Percentiles rank a stretch among this genome's conserved stretches.
Evolutionary conservation across 768 basidiomycete species (phyloP).

Genomic region (Pisolithus albus): DNA sequence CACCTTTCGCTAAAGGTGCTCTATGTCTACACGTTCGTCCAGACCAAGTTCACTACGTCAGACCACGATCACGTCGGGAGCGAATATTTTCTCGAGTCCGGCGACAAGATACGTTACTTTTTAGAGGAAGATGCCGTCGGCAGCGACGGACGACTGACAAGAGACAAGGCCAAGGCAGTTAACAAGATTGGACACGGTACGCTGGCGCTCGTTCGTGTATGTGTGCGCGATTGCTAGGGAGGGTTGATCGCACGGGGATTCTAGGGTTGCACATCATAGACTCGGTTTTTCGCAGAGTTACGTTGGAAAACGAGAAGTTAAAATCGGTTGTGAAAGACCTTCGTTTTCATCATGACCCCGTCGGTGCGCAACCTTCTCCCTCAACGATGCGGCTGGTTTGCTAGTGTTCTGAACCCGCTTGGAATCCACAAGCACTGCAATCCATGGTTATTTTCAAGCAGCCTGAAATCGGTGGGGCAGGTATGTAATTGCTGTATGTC

Average conservation of each 20-base stretch:
- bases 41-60: constrained; percentile 87
- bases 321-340: constrained; percentile 68
- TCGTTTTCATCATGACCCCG: constrained; percentile 78
- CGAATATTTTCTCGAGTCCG: constrained; percentile 86
- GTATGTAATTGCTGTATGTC: constrained; percentile 33
- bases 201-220: constrained; percentile 28
- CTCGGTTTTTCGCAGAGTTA: constrained; percentile 69
- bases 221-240: constrained; percentile 38
- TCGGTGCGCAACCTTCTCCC: constrained; percentile 41
- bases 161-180: constrained; percentile 69
- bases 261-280: constrained; percentile 84
- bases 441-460: constrained; percentile 98
- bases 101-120: constrained; percentile 95
- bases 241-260: constrained; percentile 43
- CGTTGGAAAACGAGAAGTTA: constrained; percentile 71
- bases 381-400: not conserved
- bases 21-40: not conserved
- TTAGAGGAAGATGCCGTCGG: constrained; percentile 85
- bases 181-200: constrained; percentile 94
- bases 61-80: constrained; percentile 80
- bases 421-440: constrained; percentile 55
- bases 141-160: constrained; percentile 57
- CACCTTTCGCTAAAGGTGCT: not conserved
- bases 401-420: not conserved
- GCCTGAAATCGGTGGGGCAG: constrained; percentile 86